A percentile compares a stretch with the other conserved stretches of the same genome.
Evolutionary conservation across 2,329 filamentous ascomycete genomes (phyloP).

Genomic region (Aaosphaeria pasadenensis): DNA sequence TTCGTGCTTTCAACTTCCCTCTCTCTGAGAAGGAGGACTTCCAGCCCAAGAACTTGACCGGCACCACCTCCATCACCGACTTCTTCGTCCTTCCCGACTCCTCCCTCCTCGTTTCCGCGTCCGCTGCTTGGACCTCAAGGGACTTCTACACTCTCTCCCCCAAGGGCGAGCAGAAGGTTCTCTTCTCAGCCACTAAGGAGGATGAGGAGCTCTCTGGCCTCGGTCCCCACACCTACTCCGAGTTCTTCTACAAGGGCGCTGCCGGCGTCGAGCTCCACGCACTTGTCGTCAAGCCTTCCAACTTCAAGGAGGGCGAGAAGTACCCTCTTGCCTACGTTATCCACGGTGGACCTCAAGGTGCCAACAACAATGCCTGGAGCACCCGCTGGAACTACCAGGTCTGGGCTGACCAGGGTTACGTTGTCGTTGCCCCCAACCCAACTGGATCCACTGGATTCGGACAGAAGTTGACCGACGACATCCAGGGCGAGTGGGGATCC

Average conservation of each 20-base stretch:
- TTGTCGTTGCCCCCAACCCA: slow-evolving; percentile 78
- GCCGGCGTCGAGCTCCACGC: slow-evolving; percentile 61
- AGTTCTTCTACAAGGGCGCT: slow-evolving; percentile 69
- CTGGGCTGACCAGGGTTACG: slow-evolving; percentile 83
- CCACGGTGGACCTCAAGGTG: slow-evolving; percentile 77
- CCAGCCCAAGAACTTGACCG: slow-evolving; percentile 40
- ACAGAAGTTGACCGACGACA: slow-evolving; percentile 71
- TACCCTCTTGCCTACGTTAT: slow-evolving; percentile 78
- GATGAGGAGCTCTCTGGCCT: slow-evolving; percentile 65
- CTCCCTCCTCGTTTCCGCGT: slow-evolving; percentile 43
- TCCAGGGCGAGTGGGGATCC: slow-evolving; percentile 80
- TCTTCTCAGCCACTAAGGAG: slow-evolving; percentile 62
- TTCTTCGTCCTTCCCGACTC: slow-evolving; percentile 60
- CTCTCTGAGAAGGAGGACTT: slow-evolving; percentile 54
- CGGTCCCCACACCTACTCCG: slow-evolving; percentile 59
- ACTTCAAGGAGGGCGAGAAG: slow-evolving; percentile 67
- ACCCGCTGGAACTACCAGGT: slow-evolving; percentile 82
- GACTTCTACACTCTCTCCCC: slow-evolving; percentile 27
- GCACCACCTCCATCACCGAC: slow-evolving; percentile 34
- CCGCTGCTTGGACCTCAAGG: slow-evolving; percentile 28
- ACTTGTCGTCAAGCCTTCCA: slow-evolving; percentile 59
- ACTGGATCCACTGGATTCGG: slow-evolving; percentile 85
- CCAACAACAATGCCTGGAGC: slow-evolving; percentile 73
- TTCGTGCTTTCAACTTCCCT: slow-evolving; percentile 59
- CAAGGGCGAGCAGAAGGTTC: slow-evolving; percentile 31